Base-by-base conservation (phyloP, 768 basidiomycete genomes). In the Tricholoma hemisulphureum region DNA sequence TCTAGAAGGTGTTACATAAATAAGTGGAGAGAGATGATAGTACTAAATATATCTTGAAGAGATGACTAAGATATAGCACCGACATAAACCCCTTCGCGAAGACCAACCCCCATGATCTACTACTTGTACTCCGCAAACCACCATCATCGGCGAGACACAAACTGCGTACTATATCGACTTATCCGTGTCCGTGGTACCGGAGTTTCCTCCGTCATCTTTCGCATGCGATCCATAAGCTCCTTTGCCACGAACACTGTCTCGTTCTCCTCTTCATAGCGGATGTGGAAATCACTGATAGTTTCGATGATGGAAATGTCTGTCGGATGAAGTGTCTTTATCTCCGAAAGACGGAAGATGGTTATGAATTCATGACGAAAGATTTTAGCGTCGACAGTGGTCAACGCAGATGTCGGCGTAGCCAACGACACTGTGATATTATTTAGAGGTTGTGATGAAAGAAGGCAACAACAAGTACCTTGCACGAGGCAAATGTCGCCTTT, bases 311-410 rank as follows among this genome's bases (percentile, higher is more conserved):
- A 73, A 13, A 87, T 76, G 52, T 83, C 77, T 2, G 76, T 61
- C 11, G 82, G 80, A 59, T 86, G 80, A 11, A 83, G 60, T 2
- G 78, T 78, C 43, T 69, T 68, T 45, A 69, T 68, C 63, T 81
- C 76, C 8, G 72, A 68, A 56, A 83, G 80, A 35, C 85, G 83
- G 63, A 86, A 87, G 52, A 87, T 87, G 61, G 81, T 81, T 67
- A 82, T 81, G 61, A 85, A 85, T 68, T 86, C 85, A 65, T 86
- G 83, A 57, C 75, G 76, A 66, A 82, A 83, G 45, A 83, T 74
- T 66, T 81, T 81, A n/a, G 81, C 77, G 51, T 82, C 77, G 34
- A 81, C 71, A 8, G 79, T 70, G 13, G 76, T 75, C 41, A 81
- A 67, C 23, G 80, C 71, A 2, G 80, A 78, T n/a, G 68, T 61